phyloP scores from a whole-genome alignment of 2,329 filamentous ascomycete species.

The Exophiala sideris region DNA sequence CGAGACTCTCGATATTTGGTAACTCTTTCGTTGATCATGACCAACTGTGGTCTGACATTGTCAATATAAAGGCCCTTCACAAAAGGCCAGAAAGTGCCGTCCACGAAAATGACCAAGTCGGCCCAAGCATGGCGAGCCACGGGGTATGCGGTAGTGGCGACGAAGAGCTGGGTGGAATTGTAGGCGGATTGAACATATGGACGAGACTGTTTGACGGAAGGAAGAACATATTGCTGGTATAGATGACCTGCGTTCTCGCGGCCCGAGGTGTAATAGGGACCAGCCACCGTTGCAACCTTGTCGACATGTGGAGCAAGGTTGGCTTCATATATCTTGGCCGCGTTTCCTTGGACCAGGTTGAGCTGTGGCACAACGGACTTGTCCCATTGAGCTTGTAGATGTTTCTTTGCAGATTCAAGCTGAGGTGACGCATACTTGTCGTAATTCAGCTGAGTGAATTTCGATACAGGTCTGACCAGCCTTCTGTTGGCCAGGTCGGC shows the following conservation, averaged over 20 bases:
- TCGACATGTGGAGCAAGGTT: slow-evolving; percentile 71
- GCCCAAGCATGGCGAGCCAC: slow-evolving; percentile 68
- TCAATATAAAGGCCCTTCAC: slow-evolving; percentile 77
- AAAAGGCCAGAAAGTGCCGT: slow-evolving; percentile 76
- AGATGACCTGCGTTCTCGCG: slow-evolving; percentile 62
- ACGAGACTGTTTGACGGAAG: slow-evolving; percentile 68
- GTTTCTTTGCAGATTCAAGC: slow-evolving; percentile 64
- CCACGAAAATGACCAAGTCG: slow-evolving; percentile 66
- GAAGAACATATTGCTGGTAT: slow-evolving; percentile 70
- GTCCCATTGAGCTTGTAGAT: slow-evolving; percentile 71
- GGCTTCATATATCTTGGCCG: slow-evolving; percentile 65
- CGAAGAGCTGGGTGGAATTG: slow-evolving; percentile 61
- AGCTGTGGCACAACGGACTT: slow-evolving; percentile 73
- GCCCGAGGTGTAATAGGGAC: slow-evolving; percentile 70
- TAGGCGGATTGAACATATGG: slow-evolving; percentile 73
- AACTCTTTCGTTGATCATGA: slow-evolving; percentile 85
- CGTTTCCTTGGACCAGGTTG: slow-evolving; percentile 59
- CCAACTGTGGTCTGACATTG: slow-evolving; percentile 91
- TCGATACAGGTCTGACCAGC: slow-evolving; percentile 66
- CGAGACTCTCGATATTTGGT: slow-evolving; percentile 61
- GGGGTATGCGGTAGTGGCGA: slow-evolving; percentile 68
- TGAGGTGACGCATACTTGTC: slow-evolving; percentile 71
- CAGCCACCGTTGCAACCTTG: slow-evolving; percentile 54
- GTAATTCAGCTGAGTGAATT: slow-evolving; percentile 60
- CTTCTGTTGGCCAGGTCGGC: slow-evolving; percentile 53